Base-by-base conservation (phyloP, 139 green algal species). In the Chlorella sorokiniana region DNA sequence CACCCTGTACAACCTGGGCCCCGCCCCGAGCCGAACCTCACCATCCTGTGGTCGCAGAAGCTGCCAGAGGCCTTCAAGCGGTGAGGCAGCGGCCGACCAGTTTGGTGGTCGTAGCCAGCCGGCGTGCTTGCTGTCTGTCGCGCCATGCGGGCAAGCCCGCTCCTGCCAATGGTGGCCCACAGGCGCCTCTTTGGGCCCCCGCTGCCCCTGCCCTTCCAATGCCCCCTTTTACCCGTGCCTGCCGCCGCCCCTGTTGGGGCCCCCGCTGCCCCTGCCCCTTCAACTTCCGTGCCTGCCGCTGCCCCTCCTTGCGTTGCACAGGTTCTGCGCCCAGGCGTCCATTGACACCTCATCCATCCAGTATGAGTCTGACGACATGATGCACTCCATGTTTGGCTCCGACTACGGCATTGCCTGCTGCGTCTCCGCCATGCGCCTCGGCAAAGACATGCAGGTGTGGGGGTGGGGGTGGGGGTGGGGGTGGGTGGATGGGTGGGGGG, bases 331-430 rank as follows among this genome's bases (percentile, higher is more conserved):
- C 76, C 72, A 81, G 76, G 44, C 62, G 29, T 81, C 76, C 61
- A 86, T 87, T 51, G 89, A 94, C 70, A 94, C 90, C 9, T 86
- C 52, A 65, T 86, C 65, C 76, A 93, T 94, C 77, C 92, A 96
- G 79, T 96, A 94, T 82, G 88, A 92, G 86, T 90, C 76, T 35
- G 92, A 96, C 78, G 38, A 71, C 37, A 78, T 95, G 45, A 93
- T 96, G 90, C 80, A 82, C 69, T 44, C n/a, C 37, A 78, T 89
- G 68, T 94, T 94, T 70, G 89, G 89, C 33, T 84, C 40, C 48
- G 92, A 96, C 90, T 93, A 93, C 84, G 84, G 76, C 69, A 95
- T 96, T 56, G 90, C 92, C 4, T 96, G 92, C 87, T 96, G 92
- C 83, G 92, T 96, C 29, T 88, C 73, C 5, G 92, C 90, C 33